A percentile compares a stretch with the other conserved stretches of the same genome.
Evolutionary conservation across 306 rosid genomes (phyloP).

Genomic region (Quercus engelmannii): DNA sequence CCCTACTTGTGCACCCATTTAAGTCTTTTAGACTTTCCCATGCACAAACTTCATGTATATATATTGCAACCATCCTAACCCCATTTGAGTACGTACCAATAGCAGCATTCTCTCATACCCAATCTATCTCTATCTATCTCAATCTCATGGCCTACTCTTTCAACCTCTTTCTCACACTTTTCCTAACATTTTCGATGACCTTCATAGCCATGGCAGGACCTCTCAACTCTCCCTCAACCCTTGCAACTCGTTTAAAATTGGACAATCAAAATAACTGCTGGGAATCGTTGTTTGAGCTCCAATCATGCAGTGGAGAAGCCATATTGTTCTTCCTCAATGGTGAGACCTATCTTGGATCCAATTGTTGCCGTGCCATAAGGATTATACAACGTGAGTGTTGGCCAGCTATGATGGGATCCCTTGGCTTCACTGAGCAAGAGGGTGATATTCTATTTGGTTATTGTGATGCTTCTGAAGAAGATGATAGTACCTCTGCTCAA

Average conservation of each 20-base stretch:
- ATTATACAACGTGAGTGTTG: constrained; percentile 59
- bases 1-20: too few relatives aligned
- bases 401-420: constrained; percentile 53
- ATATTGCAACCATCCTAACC: too few relatives aligned
- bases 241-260: constrained; percentile 33
- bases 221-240: too few relatives aligned
- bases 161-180: too few relatives aligned
- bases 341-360: constrained; percentile 43
- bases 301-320: constrained; percentile 57
- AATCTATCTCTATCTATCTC: too few relatives aligned
- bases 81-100: too few relatives aligned
- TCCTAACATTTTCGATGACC: too few relatives aligned
- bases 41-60: too few relatives aligned
- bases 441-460: constrained; percentile 47
- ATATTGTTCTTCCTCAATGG: constrained; percentile 57
- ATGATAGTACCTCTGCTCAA: neutral
- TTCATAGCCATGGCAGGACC: too few relatives aligned
- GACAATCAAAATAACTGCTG: constrained; percentile 47
- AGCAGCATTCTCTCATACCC: too few relatives aligned
- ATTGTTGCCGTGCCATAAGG: constrained; percentile 51
- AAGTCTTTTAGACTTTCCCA: too few relatives aligned
- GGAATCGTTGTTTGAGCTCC: constrained; percentile 55
- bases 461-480: constrained; percentile 29
- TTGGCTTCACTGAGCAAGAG: constrained; percentile 63
- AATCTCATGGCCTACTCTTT: too few relatives aligned